phyloP scores from a whole-genome alignment of 257 asterid genomes.

The Nicotiana paniculata region DNA sequence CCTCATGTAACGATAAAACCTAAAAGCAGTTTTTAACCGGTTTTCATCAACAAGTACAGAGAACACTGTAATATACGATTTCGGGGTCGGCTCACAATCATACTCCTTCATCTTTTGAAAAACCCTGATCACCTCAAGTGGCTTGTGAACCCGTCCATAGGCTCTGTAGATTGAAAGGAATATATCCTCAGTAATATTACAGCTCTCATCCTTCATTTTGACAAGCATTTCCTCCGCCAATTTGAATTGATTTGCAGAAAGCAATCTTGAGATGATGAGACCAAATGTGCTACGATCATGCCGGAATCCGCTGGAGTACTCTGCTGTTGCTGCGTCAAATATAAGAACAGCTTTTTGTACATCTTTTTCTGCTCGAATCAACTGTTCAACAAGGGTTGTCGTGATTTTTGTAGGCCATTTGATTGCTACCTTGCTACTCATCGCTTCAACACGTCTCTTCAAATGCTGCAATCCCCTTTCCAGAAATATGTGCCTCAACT shows the following conservation, averaged over 20 bases:
- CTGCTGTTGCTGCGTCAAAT: slow-evolving; percentile 87
- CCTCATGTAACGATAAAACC: slow-evolving; percentile 73
- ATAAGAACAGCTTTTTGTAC: slow-evolving; percentile 65
- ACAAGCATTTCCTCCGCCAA: slow-evolving; percentile 62
- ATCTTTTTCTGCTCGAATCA: slow-evolving; percentile 63
- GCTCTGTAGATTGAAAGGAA: slow-evolving; percentile 61
- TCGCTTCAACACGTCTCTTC: background rate
- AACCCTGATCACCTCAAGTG: slow-evolving; percentile 65
- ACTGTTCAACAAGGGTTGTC: slow-evolving; percentile 62
- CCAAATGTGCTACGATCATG: slow-evolving; percentile 62
- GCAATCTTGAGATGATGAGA: slow-evolving; percentile 46
- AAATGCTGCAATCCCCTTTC: background rate
- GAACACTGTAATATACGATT: slow-evolving; percentile 65
- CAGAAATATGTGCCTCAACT: background rate
- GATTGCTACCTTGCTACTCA: slow-evolving; percentile 41
- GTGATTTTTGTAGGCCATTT: slow-evolving; percentile 85
- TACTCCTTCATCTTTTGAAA: slow-evolving; percentile 63
- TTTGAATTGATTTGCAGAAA: slow-evolving; percentile 61
- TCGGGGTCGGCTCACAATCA: slow-evolving; percentile 61
- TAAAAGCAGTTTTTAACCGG: slow-evolving; percentile 69
- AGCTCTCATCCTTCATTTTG: slow-evolving; percentile 68
- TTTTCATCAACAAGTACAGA: slow-evolving; percentile 75
- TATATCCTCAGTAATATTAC: slow-evolving; percentile 49
- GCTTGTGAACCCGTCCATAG: slow-evolving; percentile 82
- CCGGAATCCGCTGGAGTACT: slow-evolving; percentile 64